These are phyloP conservation scores for Pholiota microspora DNA, from an alignment of 768 basidiomycete species.

Conservation along the genomic window DNA sequence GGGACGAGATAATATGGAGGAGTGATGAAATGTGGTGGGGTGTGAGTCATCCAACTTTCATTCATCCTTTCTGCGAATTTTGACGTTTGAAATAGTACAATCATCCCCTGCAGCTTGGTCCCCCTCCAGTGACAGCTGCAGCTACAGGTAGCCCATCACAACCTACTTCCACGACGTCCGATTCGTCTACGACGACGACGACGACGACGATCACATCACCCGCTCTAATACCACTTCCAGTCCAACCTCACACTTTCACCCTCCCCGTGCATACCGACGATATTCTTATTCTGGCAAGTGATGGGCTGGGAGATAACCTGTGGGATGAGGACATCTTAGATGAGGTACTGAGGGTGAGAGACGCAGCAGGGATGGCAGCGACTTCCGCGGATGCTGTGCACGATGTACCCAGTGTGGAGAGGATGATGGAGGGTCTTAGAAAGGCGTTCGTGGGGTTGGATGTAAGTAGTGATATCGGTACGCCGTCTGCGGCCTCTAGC, in stretches of 20 bases:
- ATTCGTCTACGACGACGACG: background rate
- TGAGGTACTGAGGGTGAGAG: slow-evolving; percentile 43
- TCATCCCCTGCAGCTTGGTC: slow-evolving; percentile 42
- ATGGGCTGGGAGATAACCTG: slow-evolving; percentile 83
- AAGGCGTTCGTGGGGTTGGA: background rate
- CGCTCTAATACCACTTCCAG: slow-evolving; percentile 32
- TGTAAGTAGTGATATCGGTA: background rate
- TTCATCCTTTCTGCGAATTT: too few species aligned
- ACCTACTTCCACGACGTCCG: background rate
- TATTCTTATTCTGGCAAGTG: slow-evolving; percentile 77
- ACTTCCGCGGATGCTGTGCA: background rate
- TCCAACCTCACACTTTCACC: slow-evolving; percentile 49
- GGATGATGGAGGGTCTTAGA: background rate
- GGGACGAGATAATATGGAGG: slow-evolving; percentile 77
- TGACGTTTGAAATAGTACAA: too few species aligned
- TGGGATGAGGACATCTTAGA: slow-evolving; percentile 89
- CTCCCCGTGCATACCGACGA: slow-evolving; percentile 71
- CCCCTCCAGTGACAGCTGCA: slow-evolving; percentile 19
- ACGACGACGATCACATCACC: slow-evolving; percentile 19
- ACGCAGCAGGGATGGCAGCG: background rate
- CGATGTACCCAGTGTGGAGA: background rate
- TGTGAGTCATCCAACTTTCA: too few species aligned
- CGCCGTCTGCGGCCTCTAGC: background rate
- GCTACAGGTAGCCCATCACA: background rate
- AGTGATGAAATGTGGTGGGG: slow-evolving; percentile 94